These are phyloP conservation scores for Elsinoe batatas DNA, from an alignment of 2,329 filamentous ascomycete species.

Conservation along the genomic window DNA sequence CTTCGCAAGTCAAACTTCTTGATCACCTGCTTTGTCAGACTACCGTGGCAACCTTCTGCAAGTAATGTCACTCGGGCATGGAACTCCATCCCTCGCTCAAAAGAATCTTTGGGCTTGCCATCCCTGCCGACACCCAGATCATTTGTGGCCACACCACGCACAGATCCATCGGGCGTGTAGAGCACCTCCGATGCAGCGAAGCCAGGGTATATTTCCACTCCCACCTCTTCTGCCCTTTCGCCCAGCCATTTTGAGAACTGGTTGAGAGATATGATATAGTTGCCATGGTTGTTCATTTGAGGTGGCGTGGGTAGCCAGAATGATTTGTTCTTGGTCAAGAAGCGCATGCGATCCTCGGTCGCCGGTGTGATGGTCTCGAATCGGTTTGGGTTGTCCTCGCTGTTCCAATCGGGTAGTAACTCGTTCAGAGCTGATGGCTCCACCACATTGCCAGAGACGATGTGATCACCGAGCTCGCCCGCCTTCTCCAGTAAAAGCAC, in stretches of 20 bases:
- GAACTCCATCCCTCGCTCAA: slow-evolving; percentile 97
- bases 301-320: slow-evolving; percentile 80
- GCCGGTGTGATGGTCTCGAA: slow-evolving; percentile 85
- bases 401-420: slow-evolving; percentile 86
- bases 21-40: slow-evolving; percentile 85
- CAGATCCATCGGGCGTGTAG: slow-evolving; percentile 75
- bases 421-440: slow-evolving; percentile 82
- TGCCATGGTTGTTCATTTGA: slow-evolving; percentile 97
- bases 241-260: slow-evolving; percentile 93
- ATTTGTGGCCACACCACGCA: slow-evolving; percentile 91
- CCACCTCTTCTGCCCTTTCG: slow-evolving; percentile 89
- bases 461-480: slow-evolving; percentile 87
- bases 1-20: slow-evolving; percentile 86
- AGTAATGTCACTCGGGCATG: slow-evolving; percentile 86
- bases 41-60: slow-evolving; percentile 91
- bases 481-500: slow-evolving; percentile 92
- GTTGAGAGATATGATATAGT: slow-evolving; percentile 94
- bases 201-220: slow-evolving; percentile 91
- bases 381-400: slow-evolving; percentile 74
- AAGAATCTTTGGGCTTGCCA: slow-evolving; percentile 78
- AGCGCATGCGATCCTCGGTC: slow-evolving; percentile 78
- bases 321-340: slow-evolving; percentile 70
- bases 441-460: slow-evolving; percentile 90
- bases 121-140: slow-evolving; percentile 76
- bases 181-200: slow-evolving; percentile 91